A percentile compares a stretch with the other conserved stretches of the same genome.
Conservation (phyloP, 805 yeast species). For the Hanseniaspora guilliermondii region DNA sequence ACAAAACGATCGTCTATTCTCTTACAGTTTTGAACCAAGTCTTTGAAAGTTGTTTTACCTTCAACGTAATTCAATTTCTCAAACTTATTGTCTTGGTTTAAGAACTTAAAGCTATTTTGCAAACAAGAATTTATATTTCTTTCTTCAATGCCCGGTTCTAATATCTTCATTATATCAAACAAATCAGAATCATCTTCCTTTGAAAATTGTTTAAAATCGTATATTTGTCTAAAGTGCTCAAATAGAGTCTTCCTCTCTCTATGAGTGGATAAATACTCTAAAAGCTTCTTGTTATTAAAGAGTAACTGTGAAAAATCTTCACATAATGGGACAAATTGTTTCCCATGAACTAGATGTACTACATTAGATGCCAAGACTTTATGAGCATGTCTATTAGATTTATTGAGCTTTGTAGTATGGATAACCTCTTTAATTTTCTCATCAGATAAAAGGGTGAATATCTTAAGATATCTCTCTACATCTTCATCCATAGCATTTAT, state of each 20-base stretch:
- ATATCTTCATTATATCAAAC: background rate
- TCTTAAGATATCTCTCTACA: constrained; percentile 52
- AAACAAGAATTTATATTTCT: background rate
- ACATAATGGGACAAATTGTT: constrained; percentile 56
- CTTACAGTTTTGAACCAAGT: background rate
- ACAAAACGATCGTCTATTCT: background rate
- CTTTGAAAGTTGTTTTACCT: background rate
- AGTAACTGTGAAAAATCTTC: constrained; percentile 53
- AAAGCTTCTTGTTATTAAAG: constrained; percentile 29
- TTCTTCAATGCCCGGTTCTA: background rate
- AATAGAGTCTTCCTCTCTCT: background rate
- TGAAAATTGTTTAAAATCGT: constrained; percentile 15
- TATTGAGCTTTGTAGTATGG: constrained; percentile 40
- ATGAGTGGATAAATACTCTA: constrained; percentile 10
- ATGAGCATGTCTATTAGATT: constrained; percentile 64
- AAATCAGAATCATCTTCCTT: constrained; percentile 9
- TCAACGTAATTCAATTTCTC: background rate
- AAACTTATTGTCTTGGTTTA: background rate
- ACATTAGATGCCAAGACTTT: constrained; percentile 68
- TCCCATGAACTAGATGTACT: constrained; percentile 78
- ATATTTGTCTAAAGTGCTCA: constrained; percentile 1
- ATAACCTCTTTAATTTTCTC: constrained; percentile 44
- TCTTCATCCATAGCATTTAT: constrained; percentile 68
- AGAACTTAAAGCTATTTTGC: background rate
- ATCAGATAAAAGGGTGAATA: constrained; percentile 68